Percentiles rank a stretch among this genome's conserved stretches.
phyloP scores from a whole-genome alignment of 352 stramenopile species.

The Pythium chondricola region DNA sequence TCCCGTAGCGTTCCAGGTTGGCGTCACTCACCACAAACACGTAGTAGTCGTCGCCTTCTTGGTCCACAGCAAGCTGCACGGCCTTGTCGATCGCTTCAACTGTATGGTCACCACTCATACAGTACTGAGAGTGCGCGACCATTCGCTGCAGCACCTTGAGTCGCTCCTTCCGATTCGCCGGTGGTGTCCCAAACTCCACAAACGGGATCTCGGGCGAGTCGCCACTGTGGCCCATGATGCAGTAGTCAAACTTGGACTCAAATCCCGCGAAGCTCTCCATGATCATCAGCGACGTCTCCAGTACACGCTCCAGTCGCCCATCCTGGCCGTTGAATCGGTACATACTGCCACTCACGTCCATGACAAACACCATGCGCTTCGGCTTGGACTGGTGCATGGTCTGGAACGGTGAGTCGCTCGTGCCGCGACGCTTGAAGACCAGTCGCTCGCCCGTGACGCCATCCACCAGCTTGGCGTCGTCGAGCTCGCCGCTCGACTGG shows the following conservation, averaged over 20 bases:
- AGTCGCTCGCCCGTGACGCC: constrained; percentile 87
- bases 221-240: constrained; percentile 91
- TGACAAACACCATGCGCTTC: constrained; percentile 88
- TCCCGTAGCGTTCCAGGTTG: constrained; percentile 92
- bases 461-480: constrained; percentile 94
- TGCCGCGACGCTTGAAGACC: constrained; percentile 91
- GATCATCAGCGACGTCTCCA: constrained; percentile 94
- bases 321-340: constrained; percentile 94
- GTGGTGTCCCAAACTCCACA: constrained; percentile 82
- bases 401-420: constrained; percentile 32
- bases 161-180: constrained; percentile 81
- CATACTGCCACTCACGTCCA: constrained; percentile 91
- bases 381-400: constrained; percentile 36
- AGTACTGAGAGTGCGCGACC: constrained; percentile 94
- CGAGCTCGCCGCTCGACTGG: constrained; percentile 92
- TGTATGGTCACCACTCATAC: constrained; percentile 90
- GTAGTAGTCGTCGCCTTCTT: constrained; percentile 72
- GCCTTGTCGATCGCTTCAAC: constrained; percentile 87
- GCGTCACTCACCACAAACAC: constrained; percentile 95
- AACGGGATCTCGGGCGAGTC: constrained; percentile 86
- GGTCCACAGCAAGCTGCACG: constrained; percentile 55
- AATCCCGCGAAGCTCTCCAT: constrained; percentile 93
- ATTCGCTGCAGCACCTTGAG: constrained; percentile 91
- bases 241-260: constrained; percentile 87
- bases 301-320: constrained; percentile 85